Evolutionary conservation across 2,329 filamentous ascomycete species (phyloP).

Genomic region (Fusarium sp.): DNA sequence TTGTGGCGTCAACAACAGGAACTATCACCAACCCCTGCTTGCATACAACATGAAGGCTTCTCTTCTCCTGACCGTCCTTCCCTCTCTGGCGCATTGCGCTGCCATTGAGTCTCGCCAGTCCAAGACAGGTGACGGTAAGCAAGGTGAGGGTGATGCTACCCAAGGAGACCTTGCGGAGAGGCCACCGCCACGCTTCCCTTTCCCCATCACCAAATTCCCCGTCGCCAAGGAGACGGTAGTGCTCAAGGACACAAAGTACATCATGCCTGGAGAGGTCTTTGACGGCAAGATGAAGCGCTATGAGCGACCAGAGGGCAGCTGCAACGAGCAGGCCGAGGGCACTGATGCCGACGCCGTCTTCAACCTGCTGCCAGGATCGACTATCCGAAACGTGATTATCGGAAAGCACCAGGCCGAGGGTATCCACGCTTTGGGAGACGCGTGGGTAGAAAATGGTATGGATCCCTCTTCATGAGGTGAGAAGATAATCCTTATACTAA

Average conservation of each 20-base stretch:
- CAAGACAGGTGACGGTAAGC: slow-evolving; percentile 44
- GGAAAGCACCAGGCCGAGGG: slow-evolving; percentile 55
- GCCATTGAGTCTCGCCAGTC: slow-evolving; percentile 36
- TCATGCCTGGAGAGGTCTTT: slow-evolving; percentile 51
- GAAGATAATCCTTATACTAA: background rate
- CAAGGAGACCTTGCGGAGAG: slow-evolving; percentile 47
- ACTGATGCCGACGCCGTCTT: slow-evolving; percentile 59
- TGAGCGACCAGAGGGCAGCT: slow-evolving; percentile 58
- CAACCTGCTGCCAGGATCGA: slow-evolving; percentile 54
- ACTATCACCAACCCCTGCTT: background rate
- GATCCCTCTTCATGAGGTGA: fast-evolving
- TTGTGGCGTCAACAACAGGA: background rate
- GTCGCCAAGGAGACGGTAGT: slow-evolving; percentile 50
- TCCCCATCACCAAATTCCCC: slow-evolving; percentile 51
- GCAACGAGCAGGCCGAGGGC: slow-evolving; percentile 62
- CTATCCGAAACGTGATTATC: slow-evolving; percentile 58
- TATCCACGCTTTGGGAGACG: slow-evolving; percentile 51
- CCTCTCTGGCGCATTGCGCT: slow-evolving; percentile 32
- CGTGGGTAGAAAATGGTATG: slow-evolving; percentile 52
- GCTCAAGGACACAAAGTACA: slow-evolving; percentile 49
- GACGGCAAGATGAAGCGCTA: slow-evolving; percentile 57
- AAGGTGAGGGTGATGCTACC: slow-evolving; percentile 44
- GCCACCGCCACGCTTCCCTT: slow-evolving; percentile 50
- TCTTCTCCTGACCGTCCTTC: slow-evolving; percentile 40
- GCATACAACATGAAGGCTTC: slow-evolving; percentile 44